Base-by-base conservation (phyloP, 306 rosid species). In the Sesbania bispinosa region DNA sequence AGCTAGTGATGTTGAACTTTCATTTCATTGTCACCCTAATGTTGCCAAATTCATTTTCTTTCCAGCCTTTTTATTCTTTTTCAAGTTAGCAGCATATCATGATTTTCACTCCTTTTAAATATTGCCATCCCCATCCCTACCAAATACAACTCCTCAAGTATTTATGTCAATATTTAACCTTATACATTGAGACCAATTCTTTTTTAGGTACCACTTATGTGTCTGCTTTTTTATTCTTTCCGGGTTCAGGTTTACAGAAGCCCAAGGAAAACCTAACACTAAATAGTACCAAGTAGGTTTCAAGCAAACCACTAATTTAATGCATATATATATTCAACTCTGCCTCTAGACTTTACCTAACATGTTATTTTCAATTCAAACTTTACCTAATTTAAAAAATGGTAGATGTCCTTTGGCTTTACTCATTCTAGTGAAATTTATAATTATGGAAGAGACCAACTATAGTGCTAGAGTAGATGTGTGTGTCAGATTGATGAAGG, bases 1-100 rank as follows among this genome's bases (percentile, higher is more conserved):
- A 58, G 47, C 46, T 36, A 6, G 62, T 20, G 20, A 78, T 15
- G 10, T 19, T 59, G 59, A 61, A 63, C 78, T 32, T 78, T 78
- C 35, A 19, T 32, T 19, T 62, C 53, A 43, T 78, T 42, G 42
- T 39, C 46, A 45, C 13, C 58, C 47, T 48, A 54, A 19, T 36
- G 19, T 43, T 38, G 27, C 26, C 30, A 64, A 70, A 63, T 54
- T 43, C 63, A 71, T 71, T 53, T 69, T 64, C 68, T 78, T 78
- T 45, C 20, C 46, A 45, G 13, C 26, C 30, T 41, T 47, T 62
- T 67, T 35, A 46, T 67, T 33, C 39, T 63, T 70, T 69, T 51
- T 46, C 24, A 6, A 43, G 74, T 43, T 53, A 70, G 47, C 67
- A 70, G 55, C 52, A 45, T 45, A 43, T 26, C 51, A 51, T 72